These are phyloP conservation scores for Naganishia vaughanmartiniae DNA, from an alignment of 768 basidiomycete genomes.

Conservation along the genomic window DNA sequence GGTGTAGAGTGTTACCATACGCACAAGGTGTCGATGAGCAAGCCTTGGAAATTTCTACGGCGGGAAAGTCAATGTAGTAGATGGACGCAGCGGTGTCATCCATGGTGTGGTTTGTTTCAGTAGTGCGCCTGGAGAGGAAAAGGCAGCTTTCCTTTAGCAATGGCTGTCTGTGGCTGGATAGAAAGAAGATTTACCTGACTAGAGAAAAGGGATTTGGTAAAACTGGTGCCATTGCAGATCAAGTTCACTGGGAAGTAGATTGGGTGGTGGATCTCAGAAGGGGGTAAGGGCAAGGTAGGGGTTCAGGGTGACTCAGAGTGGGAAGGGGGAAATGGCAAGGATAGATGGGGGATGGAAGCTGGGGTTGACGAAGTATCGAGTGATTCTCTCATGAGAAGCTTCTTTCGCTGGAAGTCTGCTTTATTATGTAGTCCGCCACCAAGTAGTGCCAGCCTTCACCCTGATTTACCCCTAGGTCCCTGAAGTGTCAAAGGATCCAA, in stretches of 20 bases:
- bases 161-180: neutral
- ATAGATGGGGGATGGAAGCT: neutral
- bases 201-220: neutral
- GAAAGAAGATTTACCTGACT: neutral
- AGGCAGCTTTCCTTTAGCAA: neutral
- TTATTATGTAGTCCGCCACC: neutral
- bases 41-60: neutral
- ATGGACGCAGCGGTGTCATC: neutral
- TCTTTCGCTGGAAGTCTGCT: neutral
- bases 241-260: neutral
- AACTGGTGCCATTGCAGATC: neutral
- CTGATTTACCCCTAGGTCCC: neutral
- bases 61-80: constrained; percentile 22
- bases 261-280: neutral
- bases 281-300: neutral
- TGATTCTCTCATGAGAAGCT: neutral
- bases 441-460: neutral
- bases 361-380: neutral
- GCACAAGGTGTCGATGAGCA: constrained; percentile 7
- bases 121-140: neutral
- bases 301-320: neutral
- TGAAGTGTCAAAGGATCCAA: neutral
- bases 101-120: constrained; percentile 9
- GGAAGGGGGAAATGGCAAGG: neutral
- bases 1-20: constrained; percentile 14